Base-by-base conservation (phyloP, 2,329 filamentous ascomycete species). In the Bertia moriformis region DNA sequence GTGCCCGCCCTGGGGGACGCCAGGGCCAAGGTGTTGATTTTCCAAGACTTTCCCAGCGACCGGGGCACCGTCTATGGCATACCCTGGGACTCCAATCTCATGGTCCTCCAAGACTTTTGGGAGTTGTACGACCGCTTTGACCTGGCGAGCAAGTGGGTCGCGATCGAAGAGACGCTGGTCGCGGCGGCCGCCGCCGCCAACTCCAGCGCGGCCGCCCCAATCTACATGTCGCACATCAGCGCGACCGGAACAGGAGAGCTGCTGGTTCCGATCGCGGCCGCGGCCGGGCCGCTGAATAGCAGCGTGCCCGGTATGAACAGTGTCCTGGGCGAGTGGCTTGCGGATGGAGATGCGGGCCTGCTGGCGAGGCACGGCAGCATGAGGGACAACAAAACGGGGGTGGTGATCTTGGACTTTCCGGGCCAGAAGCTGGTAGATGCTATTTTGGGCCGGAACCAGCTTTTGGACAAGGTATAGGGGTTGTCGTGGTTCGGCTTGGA, bases 321-420 rank as follows among this genome's bases (percentile, higher is more conserved):
- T 45, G 58, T 60, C 52, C 66, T 64, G 22, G 64, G 64, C 20
- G 50, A 52, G 44, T 68, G 61, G 59, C 51, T 67, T 27, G 44
- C 35, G 15, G 44, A 43, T 30, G 14, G 14, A 5, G 35, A 14
- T 18, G 37, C 30, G 5, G 38, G 14, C 27, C 19, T 35, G 13
- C 37, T 30, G 33, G 30, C 40, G 17, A 51, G 52, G 18, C n/a
- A n/a, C n/a, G n/a, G n/a, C n/a, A n/a, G n/a, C n/a, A n/a, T n/a
- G n/a, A n/a, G n/a, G n/a, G n/a, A n/a, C n/a, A n/a, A n/a, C n/a
- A n/a, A n/a, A n/a, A 58, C 62, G 1, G 66, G 66, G 10, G 51
- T 69, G 5, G 54, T 69, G 24, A 68, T 69, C 44, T 54, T 64
- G 2, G 66, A 69, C 42, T 69, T 69, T 37, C 65, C 65, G 0